Percentiles rank a stretch among this genome's conserved stretches.
These are phyloP conservation scores for Myriangium duriaei DNA, from an alignment of 2,329 filamentous ascomycete genomes.

Conservation along the genomic window DNA sequence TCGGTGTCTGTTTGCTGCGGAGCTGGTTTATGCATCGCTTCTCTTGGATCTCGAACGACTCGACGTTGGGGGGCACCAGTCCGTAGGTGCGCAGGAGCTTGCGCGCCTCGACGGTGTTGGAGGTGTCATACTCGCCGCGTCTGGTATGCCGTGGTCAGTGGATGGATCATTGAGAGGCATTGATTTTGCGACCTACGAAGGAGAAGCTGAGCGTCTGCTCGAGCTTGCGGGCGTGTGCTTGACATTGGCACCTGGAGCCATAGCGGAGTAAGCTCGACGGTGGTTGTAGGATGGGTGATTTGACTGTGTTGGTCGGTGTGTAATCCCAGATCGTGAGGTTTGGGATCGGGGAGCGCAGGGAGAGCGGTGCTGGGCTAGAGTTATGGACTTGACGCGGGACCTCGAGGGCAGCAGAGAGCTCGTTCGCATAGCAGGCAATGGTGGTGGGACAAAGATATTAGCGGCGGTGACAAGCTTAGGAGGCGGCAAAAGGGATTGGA, in stretches of 20 bases:
- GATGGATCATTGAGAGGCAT: neutral
- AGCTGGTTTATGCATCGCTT: conserved; percentile 59
- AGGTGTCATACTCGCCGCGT: conserved; percentile 37
- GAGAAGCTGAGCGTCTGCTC: conserved; percentile 1
- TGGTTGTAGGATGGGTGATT: neutral
- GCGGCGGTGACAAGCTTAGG: neutral
- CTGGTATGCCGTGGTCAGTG: conserved; percentile 15
- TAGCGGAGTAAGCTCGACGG: neutral
- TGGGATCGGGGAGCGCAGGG: neutral
- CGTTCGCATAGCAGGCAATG: neutral
- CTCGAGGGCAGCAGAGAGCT: neutral
- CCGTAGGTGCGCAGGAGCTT: conserved; percentile 41
- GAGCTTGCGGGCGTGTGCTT: conserved; percentile 1
- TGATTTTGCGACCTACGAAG: neutral
- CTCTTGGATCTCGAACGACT: conserved; percentile 37
- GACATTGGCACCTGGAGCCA: conserved; percentile 4
- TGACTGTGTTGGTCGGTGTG: neutral
- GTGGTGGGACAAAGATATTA: neutral
- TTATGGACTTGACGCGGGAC: neutral
- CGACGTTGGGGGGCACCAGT: conserved; percentile 38
- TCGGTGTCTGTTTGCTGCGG: conserved; percentile 51
- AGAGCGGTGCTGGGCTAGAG: neutral
- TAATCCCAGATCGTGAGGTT: neutral
- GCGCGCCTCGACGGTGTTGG: conserved; percentile 36
- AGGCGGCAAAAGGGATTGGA: neutral